Base-by-base conservation (phyloP, 495 filamentous ascomycete genomes). In the Tuber borchii region DNA sequence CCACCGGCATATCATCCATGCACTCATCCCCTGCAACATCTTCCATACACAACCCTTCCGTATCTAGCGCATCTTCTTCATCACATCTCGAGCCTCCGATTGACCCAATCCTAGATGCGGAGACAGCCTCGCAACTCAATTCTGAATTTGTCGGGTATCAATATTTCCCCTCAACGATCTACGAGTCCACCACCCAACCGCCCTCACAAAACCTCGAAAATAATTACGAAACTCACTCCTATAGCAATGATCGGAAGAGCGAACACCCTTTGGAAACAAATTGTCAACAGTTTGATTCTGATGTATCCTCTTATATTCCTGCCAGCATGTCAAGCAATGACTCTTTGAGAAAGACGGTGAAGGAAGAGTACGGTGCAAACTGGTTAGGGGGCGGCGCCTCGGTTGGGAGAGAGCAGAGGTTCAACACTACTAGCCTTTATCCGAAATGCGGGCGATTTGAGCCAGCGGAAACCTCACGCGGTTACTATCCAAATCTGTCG, bases 71-170 rank as follows among this genome's bases (percentile, higher is more conserved):
- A n/a, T 82, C 82, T 22, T 68, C 73, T 39, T 74, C 76, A 22
- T 78, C 74, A 9, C 82, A 83, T 61, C 77, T 84, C 69, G 80
- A 83, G 16, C 77, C 81, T 31, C 82, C 82, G 43, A 83, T 83
- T 71, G 82, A 83, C 42, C 82, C 82, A 43, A 79, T 82, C n/a
- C 72, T 83, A 1, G 77, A 81, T 26, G 61, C 80, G 26, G 82
- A 83, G 22, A 77, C 78, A n/a, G 74, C 77, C 26, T 74, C 79
- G 56, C 75, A 82, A 51, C 71, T 83, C 0, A 74, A 82, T 26
- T 74, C 78, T 16, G 74, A 48, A 37, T 83, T 78, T 69, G 77
- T 76, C n/a, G 76, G 75, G 26, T 83, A 83, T 45, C 83, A 84
- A 51, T 83, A 83, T 73, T 81, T 78, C 71, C 76, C 80, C 3